Evolutionary conservation across 345 rosid genomes (phyloP).

Genomic region (Gossypioides kirkii): DNA sequence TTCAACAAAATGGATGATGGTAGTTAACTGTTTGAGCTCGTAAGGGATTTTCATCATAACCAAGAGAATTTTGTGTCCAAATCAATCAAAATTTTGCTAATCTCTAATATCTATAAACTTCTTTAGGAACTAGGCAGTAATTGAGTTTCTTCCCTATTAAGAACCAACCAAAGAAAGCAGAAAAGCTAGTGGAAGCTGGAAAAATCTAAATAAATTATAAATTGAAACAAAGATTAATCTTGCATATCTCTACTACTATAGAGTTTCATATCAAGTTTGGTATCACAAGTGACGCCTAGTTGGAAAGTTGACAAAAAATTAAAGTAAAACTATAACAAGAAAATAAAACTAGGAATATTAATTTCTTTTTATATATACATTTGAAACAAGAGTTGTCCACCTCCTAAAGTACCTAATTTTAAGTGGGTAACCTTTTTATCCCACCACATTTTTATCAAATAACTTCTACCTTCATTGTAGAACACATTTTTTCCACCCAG

Average conservation of each 20-base stretch:
- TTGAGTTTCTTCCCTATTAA: background rate
- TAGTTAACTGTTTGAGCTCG: background rate
- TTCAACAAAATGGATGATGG: background rate
- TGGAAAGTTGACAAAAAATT: background rate
- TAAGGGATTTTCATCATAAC: background rate
- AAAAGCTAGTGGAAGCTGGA: background rate
- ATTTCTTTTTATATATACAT: background rate
- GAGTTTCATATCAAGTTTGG: background rate
- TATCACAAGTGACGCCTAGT: background rate
- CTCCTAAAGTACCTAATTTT: background rate
- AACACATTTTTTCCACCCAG: background rate
- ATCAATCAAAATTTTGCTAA: background rate
- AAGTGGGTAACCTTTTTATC: background rate
- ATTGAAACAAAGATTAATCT: background rate
- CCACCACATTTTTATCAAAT: background rate
- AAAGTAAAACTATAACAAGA: background rate
- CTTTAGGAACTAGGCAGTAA: background rate
- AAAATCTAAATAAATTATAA: background rate
- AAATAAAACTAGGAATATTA: background rate
- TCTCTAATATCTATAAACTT: background rate
- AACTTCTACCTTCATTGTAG: background rate
- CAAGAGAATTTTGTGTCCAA: background rate
- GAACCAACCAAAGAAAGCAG: constrained; percentile 3
- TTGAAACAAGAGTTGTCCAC: background rate
- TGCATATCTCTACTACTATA: background rate